Base-by-base conservation (phyloP, 495 filamentous ascomycete species). In the Chaetomium fimeti region DNA sequence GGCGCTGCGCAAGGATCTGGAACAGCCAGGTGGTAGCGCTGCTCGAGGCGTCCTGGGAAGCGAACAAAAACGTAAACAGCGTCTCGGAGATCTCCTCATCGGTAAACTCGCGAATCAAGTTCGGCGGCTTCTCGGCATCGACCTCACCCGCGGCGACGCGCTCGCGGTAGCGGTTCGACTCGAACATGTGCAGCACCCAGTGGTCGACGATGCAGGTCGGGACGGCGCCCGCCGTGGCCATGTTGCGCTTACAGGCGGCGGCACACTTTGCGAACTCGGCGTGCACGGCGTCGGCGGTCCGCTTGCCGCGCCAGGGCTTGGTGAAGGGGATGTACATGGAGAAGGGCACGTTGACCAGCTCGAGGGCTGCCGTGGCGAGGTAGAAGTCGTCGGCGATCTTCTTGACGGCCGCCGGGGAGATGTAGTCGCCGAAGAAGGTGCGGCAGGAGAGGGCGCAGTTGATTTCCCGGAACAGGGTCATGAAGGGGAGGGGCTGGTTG, bases 301-400 rank as follows among this genome's bases (percentile, higher is more conserved):
- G 93, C 84, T 98, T 95, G 66, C 94, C 94, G 74, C 96, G 96
- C 91, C 92, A 98, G 9, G 91, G 90, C 82, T 90, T 93, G 68
- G 94, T 97, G 83, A 85, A 98, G 51, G 94, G 94, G 60, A 98
- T 79, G 76, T 97, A 96, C 78, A 98, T 89, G 38, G 94, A 57
- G 22, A 57, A 18, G 22, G 55, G 94, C 83, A 98, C 97, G 80
- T 98, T 98, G 77, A 98, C 94, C 45, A 98, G 85, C 74, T 98
- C 94, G 63, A 98, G 85, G 13, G 94, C 94, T 51, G 90, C 94
- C 18, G 94, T 98, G 71, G 97, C 94, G 67, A 90, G 83, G 77
- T 95, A 98, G 78, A 93, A 98, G 76, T 98, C 93, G 73, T 97
- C 90, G 62, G 93, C 89, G 66, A 98, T 93, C 81, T 93, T 93